These are phyloP conservation scores for Citeromyces hawaiiensis DNA, from an alignment of 1,139 yeast species.

Conservation along the genomic window DNA sequence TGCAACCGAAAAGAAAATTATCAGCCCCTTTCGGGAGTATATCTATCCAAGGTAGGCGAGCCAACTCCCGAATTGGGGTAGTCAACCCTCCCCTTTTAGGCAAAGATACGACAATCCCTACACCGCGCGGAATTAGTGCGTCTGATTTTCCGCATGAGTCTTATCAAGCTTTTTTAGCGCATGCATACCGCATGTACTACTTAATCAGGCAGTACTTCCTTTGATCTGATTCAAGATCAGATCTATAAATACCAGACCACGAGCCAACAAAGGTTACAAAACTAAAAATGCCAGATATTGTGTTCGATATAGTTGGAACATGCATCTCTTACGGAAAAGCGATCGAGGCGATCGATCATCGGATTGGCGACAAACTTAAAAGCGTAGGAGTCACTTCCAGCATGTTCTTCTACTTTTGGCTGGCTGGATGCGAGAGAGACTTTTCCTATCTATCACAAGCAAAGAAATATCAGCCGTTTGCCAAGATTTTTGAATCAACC, in stretches of 20 bases:
- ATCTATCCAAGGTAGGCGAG: no score
- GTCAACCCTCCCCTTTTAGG: neutral
- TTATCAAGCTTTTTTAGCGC: neutral
- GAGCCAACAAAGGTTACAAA: neutral
- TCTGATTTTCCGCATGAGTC: neutral
- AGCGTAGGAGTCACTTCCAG: constrained; percentile 8
- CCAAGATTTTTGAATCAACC: constrained; percentile 9
- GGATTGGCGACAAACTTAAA: constrained; percentile 10
- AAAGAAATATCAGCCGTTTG: constrained; percentile 11
- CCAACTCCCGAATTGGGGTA: no score
- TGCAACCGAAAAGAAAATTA: no score
- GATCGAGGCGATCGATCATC: constrained; percentile 10
- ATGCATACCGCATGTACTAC: neutral
- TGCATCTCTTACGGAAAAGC: constrained; percentile 12
- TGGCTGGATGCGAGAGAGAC: constrained; percentile 15
- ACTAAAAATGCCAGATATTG: constrained; percentile 14
- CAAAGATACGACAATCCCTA: neutral
- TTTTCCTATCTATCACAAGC: constrained; percentile 12
- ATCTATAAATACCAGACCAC: neutral
- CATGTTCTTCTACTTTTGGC: constrained; percentile 13
- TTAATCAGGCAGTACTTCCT: neutral
- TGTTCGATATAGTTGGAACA: constrained; percentile 14
- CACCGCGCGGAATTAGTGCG: neutral
- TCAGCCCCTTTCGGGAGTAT: no score
- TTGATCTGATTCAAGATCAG: neutral